Evolutionary conservation across 768 basidiomycete species (phyloP).

Genomic region (Mycena chlorophos): DNA sequence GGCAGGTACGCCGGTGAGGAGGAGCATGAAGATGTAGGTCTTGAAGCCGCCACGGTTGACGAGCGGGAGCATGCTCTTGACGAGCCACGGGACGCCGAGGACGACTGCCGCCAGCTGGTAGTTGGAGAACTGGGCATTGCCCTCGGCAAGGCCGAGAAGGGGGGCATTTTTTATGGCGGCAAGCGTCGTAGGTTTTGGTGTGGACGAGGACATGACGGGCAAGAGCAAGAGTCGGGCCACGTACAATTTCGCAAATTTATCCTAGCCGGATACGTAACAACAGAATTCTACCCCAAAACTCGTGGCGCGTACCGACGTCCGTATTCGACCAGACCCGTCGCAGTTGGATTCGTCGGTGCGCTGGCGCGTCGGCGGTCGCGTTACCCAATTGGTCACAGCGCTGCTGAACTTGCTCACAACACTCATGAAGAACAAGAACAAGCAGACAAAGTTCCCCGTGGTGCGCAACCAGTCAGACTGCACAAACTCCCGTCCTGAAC

Average conservation of each 20-base stretch:
- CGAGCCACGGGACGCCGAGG: slow-evolving; percentile 77
- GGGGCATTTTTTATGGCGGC: slow-evolving; percentile 87
- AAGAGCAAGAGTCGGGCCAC: background rate
- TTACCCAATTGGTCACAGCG: too few relatives aligned
- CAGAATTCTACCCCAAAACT: too few relatives aligned
- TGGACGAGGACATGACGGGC: slow-evolving; percentile 39
- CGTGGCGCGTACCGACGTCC: too few relatives aligned
- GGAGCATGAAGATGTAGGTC: slow-evolving; percentile 78
- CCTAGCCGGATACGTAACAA: background rate
- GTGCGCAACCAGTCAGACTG: slow-evolving; percentile 51
- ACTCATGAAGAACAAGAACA: slow-evolving; percentile 90
- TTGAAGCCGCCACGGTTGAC: slow-evolving; percentile 83
- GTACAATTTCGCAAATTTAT: background rate
- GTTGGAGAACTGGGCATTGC: slow-evolving; percentile 84
- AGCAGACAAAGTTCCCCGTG: slow-evolving; percentile 88
- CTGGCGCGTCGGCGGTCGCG: too few relatives aligned
- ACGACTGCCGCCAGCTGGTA: slow-evolving; percentile 74
- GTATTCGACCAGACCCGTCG: too few relatives aligned
- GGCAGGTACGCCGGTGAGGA: slow-evolving; percentile 73
- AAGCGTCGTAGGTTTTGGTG: slow-evolving; percentile 62
- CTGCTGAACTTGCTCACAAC: too few relatives aligned
- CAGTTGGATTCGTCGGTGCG: too few relatives aligned
- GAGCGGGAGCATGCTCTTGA: slow-evolving; percentile 81
- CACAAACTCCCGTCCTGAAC: background rate
- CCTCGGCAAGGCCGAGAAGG: slow-evolving; percentile 77